phyloP scores from a whole-genome alignment of 2,329 filamentous ascomycete species.

The Cladosporium sp. region DNA sequence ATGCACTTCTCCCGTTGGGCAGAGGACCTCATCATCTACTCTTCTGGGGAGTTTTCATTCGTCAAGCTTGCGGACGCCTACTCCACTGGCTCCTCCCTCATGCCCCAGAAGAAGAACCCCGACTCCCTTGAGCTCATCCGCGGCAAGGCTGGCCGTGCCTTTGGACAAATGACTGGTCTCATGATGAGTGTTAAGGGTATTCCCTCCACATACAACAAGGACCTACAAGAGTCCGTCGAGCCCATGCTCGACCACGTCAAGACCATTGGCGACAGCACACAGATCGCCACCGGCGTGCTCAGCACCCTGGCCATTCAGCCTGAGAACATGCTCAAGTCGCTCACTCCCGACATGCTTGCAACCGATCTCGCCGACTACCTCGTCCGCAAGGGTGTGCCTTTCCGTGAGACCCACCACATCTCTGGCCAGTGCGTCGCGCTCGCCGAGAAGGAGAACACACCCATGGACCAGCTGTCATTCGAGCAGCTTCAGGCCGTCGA shows the following conservation, averaged over 20 bases:
- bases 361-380: conserved; percentile 67
- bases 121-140: conserved; percentile 73
- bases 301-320: conserved; percentile 69
- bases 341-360: conserved; percentile 82
- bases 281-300: conserved; percentile 79
- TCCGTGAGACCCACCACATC: conserved; percentile 79
- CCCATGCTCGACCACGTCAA: conserved; percentile 83
- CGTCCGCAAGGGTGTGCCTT: conserved; percentile 68
- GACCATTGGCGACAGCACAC: conserved; percentile 76
- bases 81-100: conserved; percentile 71
- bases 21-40: conserved; percentile 85
- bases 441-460: conserved; percentile 63
- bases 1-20: conserved; percentile 77
- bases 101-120: conserved; percentile 84
- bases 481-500: conserved; percentile 70
- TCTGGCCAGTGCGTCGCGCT: conserved; percentile 71
- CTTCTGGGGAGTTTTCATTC: conserved; percentile 73
- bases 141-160: conserved; percentile 74
- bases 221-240: conserved; percentile 84
- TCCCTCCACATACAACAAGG: conserved; percentile 85
- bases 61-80: conserved; percentile 76
- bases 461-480: conserved; percentile 69
- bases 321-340: conserved; percentile 74
- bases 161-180: conserved; percentile 78
- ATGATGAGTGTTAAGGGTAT: conserved; percentile 76